Base-by-base conservation (phyloP, 1,284 basidiomycete genomes). In the Agroathelia rolfsii region DNA sequence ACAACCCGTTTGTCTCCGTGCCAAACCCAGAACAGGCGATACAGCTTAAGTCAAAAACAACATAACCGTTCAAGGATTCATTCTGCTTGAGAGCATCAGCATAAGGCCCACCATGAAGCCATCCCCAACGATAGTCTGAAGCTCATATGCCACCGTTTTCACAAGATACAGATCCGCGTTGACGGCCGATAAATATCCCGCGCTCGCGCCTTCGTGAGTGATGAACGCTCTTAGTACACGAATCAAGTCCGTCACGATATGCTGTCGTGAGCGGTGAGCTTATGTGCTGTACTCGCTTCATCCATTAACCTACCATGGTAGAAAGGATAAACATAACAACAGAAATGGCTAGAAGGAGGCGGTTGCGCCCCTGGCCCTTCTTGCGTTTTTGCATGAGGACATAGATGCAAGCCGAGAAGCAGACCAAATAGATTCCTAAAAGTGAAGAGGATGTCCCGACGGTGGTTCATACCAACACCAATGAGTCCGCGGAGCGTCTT, bases 51-150 rank as follows among this genome's bases (percentile, higher is more conserved):
- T 21, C 8, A 24, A 14, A 30, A 27, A n/a, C n/a, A n/a, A n/a
- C n/a, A n/a, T n/a, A n/a, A n/a, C n/a, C n/a, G n/a, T n/a, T n/a
- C n/a, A n/a, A n/a, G n/a, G n/a, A n/a, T n/a, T n/a, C n/a, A n/a
- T n/a, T n/a, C n/a, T n/a, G 5, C 13, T 29, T 14, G 31, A 24
- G 17, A 11, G 5, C 14, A 24, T 34, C 1, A 35, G 25, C 6
- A 24, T 14, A 18, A n/a, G 14, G 34, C 48, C 13, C 36, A 55
- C 55, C 38, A 55, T 47, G 15, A 57, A 50, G 20, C 50, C 47
- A 36, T 57, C 53, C 6, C 54, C 54, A 14, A 56, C 48, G 8
- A 58, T 35, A 2, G 54, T 57, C 40, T 58, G 55, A 7, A 43
- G 39, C 10, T 47, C 39, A 35, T 56, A 57, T 6, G 52, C 42